Conservation (phyloP, 2,329 filamentous ascomycete genomes). For the Ophiostoma quercus region DNA sequence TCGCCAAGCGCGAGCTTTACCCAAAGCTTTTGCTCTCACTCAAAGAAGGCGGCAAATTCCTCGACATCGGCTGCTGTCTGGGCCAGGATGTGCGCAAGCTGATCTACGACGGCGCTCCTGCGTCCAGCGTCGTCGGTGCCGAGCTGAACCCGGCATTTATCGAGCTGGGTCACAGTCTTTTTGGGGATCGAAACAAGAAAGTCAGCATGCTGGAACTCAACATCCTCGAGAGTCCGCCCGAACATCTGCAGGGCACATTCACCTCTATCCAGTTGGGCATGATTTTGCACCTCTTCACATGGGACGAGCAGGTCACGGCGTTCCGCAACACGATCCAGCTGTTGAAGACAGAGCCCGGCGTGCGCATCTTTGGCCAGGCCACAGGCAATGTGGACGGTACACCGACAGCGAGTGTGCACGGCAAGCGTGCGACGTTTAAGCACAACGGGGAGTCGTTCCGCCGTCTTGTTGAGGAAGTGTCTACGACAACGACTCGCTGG, state of each 20-base stretch:
- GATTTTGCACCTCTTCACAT: conserved; percentile 38
- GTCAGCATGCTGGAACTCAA: background rate
- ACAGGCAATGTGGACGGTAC: background rate
- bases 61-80: conserved; percentile 42
- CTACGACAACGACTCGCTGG: conserved; percentile 28
- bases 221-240: background rate
- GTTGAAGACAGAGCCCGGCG: background rate
- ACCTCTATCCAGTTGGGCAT: background rate
- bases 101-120: conserved; percentile 33
- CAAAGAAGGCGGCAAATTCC: conserved; percentile 29
- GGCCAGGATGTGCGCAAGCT: conserved; percentile 43
- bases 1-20: background rate
- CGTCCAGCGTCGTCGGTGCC: background rate
- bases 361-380: background rate
- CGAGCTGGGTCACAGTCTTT: background rate
- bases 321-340: conserved; percentile 26
- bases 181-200: background rate
- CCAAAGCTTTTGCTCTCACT: background rate
- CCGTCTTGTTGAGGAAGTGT: conserved; percentile 26
- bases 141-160: background rate
- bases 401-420: background rate
- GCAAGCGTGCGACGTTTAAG: conserved; percentile 24
- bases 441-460: conserved; percentile 31
- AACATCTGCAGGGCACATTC: background rate
- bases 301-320: conserved; percentile 33